Evolutionary conservation across 2,329 filamentous ascomycete genomes (phyloP).

Genomic region (Graphiopsis chlorocephala): DNA sequence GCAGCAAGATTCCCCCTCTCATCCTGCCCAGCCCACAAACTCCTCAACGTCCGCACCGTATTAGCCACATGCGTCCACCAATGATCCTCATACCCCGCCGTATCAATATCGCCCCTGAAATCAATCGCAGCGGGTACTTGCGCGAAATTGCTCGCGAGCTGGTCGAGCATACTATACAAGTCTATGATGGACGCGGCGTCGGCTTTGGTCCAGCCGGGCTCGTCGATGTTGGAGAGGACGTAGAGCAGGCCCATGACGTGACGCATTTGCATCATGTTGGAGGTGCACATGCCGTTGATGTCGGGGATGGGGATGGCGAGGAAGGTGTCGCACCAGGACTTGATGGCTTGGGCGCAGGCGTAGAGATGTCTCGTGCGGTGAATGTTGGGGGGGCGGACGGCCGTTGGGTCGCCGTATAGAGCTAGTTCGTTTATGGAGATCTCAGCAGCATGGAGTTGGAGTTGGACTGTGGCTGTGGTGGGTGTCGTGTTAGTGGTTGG

Average conservation of each 20-base stretch:
- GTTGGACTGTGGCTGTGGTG: not conserved
- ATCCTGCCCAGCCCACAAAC: not conserved
- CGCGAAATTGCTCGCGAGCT: not conserved
- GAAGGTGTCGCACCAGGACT: conserved; percentile 2
- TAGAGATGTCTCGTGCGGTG: not conserved
- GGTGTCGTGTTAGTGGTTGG: not conserved
- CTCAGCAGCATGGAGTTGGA: conserved; percentile 1
- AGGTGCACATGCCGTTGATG: conserved; percentile 1
- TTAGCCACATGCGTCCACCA: conserved; percentile 5
- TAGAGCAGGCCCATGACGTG: conserved; percentile 6
- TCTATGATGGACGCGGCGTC: not conserved
- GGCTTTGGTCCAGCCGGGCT: conserved; percentile 10
- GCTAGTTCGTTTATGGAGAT: not conserved
- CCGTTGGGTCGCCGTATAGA: not conserved
- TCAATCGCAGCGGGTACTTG: not conserved
- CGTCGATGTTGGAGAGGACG: not conserved
- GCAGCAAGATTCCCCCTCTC: not conserved
- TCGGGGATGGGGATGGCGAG: conserved; percentile 1
- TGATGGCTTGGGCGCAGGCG: not conserved
- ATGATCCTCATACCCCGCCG: not conserved
- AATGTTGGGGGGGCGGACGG: not conserved
- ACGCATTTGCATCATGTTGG: conserved; percentile 1
- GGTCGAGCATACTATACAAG: not conserved
- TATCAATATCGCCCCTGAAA: not conserved
- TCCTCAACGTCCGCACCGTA: not conserved